Base-by-base conservation (phyloP, 257 asterid species). In the Coffea eugenioides region DNA sequence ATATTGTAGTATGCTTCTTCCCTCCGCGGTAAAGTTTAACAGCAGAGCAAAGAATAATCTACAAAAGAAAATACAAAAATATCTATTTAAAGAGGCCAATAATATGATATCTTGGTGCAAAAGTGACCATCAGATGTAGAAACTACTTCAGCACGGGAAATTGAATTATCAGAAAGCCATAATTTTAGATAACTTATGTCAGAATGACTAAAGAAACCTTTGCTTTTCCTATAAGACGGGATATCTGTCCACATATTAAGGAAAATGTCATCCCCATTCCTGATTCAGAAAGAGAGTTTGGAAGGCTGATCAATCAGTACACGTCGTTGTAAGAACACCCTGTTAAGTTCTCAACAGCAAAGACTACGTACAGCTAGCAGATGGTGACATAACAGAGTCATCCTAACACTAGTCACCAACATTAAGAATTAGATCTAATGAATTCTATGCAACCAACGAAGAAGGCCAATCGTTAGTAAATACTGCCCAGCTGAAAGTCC, bases 31-130 rank as follows among this genome's bases (percentile, higher is more conserved):
- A 96, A 83, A 92, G 93, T 84, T 92, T 96, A 85, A 94, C 97
- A 81, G 96, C 96, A 43, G 98, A 94, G 92, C 99, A 92, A 52
- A 96, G 98, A 83, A 94, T 88, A 77, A 96, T 87, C 99, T 94
- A 91, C 82, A 77, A 18, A 56, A 78, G 73, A 15, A 48, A 80
- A 71, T 3, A 83, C 61, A 2, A 83, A 25, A 1, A 12, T 27
- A 51, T 71, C n/a, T 27, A 36, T 69, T 80, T 65, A 83, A 76
- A 23, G 46, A 34, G 73, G 36, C 71, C 45, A n/a, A 48, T 49
- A 48, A 64, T 45, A 45, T 10, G 23, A 23, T 34, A 61, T 12
- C 3, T 31, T 18, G 36, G 25, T 57, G 77, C 68, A 56, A 56
- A 20, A 73, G 43, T 48, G 36, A 39, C 77, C 72, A 74, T n/a